phyloP scores from a whole-genome alignment of 768 basidiomycete species.

The Pisolithus marmoratus region DNA sequence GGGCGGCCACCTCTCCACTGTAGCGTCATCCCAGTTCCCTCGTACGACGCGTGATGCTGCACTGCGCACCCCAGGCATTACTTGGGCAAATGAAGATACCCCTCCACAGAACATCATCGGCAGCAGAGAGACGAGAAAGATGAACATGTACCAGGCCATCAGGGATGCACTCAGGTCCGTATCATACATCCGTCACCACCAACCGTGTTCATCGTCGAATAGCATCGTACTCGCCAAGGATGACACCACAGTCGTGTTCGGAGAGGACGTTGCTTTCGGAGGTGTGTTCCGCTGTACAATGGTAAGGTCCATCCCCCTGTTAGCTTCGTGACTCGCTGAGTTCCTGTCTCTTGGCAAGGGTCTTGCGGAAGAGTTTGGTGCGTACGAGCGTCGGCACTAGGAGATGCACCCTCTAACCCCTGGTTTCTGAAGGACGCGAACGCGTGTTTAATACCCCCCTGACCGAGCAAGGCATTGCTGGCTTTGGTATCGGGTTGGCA shows the following conservation, averaged over 20 bases:
- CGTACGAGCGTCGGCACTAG: conserved; percentile 30
- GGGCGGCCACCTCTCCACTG: conserved; percentile 70
- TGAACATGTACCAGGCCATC: conserved; percentile 93
- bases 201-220: conserved; percentile 6
- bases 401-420: conserved; percentile 3
- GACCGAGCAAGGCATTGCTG: conserved; percentile 90
- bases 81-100: conserved; percentile 60
- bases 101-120: conserved; percentile 46
- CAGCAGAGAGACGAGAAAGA: conserved; percentile 85
- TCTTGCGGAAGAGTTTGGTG: conserved; percentile 89
- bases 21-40: conserved; percentile 64
- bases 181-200: background rate
- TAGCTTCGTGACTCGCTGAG: conserved; percentile 1
- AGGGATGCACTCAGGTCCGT: conserved; percentile 81
- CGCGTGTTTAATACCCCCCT: conserved; percentile 95
- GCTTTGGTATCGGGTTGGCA: conserved; percentile 89
- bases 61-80: conserved; percentile 64
- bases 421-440: conserved; percentile 56
- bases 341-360: conserved; percentile 42
- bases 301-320: conserved; percentile 39
- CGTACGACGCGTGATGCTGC: conserved; percentile 61
- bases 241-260: conserved; percentile 84
- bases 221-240: conserved; percentile 84
- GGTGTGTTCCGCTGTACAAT: conserved; percentile 94
- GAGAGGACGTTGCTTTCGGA: conserved; percentile 88